Percentiles rank a stretch among this genome's conserved stretches.
phyloP scores from a whole-genome alignment of 1,284 basidiomycete species.

The Cutaneotrichosporon sp. region DNA sequence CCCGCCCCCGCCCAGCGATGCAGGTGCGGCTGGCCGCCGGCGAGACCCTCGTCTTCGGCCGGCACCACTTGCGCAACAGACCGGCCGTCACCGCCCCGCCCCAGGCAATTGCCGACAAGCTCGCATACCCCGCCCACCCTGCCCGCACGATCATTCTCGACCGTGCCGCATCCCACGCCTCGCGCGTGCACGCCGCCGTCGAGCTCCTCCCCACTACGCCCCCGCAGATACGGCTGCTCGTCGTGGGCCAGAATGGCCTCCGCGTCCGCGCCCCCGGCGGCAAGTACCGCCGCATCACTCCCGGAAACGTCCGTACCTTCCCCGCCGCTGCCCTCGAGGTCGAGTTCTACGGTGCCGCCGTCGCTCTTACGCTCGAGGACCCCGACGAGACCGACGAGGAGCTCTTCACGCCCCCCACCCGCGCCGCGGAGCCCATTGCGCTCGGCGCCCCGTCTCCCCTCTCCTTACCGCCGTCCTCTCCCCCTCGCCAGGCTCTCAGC shows the following conservation, averaged over 20 bases:
- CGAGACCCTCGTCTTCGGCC: conserved; percentile 41
- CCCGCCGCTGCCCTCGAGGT: conserved; percentile 27
- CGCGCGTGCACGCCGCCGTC: conserved; percentile 44
- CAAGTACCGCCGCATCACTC: conserved; percentile 14
- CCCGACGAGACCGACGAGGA: conserved; percentile 13
- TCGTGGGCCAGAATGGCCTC: conserved; percentile 52
- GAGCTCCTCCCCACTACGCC: conserved; percentile 28
- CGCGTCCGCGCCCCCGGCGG: conserved; percentile 24
- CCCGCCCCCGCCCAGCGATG: background rate
- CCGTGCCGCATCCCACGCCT: conserved; percentile 45
- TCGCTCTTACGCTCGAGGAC: conserved; percentile 22
- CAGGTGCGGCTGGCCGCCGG: conserved; percentile 25
- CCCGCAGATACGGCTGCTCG: conserved; percentile 33
- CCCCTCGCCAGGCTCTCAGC: conserved; percentile 14
- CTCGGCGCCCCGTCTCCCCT: conserved; percentile 13
- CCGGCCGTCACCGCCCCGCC: conserved; percentile 10
- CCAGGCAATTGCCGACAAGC: background rate
- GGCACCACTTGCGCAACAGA: conserved; percentile 31
- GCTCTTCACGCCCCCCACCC: conserved; percentile 16
- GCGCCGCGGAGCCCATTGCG: background rate
- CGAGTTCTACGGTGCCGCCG: conserved; percentile 47
- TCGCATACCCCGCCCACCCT: conserved; percentile 17
- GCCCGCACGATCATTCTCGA: conserved; percentile 39
- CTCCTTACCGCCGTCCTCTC: conserved; percentile 27
- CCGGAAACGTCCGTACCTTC: conserved; percentile 18